Conservation (phyloP, 148 eudicot species). For the Camellia japonica region DNA sequence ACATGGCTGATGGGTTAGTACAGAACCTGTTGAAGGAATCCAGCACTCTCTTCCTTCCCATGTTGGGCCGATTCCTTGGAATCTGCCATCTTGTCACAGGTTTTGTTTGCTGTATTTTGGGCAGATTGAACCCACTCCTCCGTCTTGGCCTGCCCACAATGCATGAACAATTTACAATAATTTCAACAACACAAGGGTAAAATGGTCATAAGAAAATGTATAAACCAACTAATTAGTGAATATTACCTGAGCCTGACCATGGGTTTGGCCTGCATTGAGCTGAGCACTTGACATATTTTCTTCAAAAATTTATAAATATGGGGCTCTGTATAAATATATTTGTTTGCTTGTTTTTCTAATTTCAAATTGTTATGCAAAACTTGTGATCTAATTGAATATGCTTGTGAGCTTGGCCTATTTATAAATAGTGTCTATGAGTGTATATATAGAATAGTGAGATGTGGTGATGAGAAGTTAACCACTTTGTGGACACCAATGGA, state of each 20-base stretch:
- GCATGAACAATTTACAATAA: neutral
- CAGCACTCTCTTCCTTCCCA: conserved; percentile 9
- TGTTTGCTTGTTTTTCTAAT: neutral
- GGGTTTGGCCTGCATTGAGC: conserved; percentile 13
- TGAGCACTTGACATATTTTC: conserved; percentile 15
- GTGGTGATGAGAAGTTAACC: neutral
- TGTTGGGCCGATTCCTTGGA: conserved; percentile 7
- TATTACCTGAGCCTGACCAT: conserved; percentile 19
- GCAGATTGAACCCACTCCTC: conserved; percentile 19
- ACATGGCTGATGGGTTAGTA: neutral
- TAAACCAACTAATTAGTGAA: neutral
- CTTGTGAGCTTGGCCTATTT: neutral
- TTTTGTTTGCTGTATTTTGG: conserved; percentile 10
- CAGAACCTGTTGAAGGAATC: conserved; percentile 17
- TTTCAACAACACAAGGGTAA: neutral
- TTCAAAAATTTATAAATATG: neutral
- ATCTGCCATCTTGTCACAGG: conserved; percentile 15
- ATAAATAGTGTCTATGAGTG: neutral
- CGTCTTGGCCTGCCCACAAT: conserved; percentile 14
- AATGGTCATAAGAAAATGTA: neutral
- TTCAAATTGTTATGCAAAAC: neutral
- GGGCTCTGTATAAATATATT: neutral
- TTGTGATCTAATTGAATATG: neutral
- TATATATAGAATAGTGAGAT: neutral
- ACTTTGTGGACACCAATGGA: neutral